A percentile compares a stretch with the other conserved stretches of the same genome.
Evolutionary conservation across 2,329 filamentous ascomycete genomes (phyloP).

Genomic region (Neonectria punicea): DNA sequence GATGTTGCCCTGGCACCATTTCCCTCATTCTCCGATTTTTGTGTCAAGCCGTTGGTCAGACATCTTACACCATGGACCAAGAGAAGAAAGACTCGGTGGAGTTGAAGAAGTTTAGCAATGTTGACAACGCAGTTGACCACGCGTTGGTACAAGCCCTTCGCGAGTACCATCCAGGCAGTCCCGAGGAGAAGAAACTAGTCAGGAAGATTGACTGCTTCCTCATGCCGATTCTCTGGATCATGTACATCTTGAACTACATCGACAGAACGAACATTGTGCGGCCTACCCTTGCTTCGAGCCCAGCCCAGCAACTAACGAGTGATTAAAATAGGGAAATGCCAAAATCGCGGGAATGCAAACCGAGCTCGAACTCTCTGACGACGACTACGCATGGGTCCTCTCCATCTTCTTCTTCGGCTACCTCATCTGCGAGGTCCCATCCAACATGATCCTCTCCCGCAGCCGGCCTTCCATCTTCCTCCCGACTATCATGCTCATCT

Average conservation of each 20-base stretch:
- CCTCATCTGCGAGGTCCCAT: constrained; percentile 63
- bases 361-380: constrained; percentile 11
- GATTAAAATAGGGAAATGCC: constrained; percentile 16
- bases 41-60: neutral
- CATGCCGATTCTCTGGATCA: constrained; percentile 56
- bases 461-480: constrained; percentile 61
- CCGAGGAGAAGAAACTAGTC: constrained; percentile 51
- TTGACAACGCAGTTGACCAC: neutral
- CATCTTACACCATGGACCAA: neutral
- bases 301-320: neutral
- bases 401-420: constrained; percentile 61
- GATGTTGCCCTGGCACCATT: neutral
- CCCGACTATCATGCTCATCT: constrained; percentile 60
- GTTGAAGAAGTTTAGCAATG: constrained; percentile 8
- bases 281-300: neutral
- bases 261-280: constrained; percentile 42
- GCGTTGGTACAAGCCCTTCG: neutral
- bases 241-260: constrained; percentile 42
- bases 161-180: constrained; percentile 10
- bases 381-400: constrained; percentile 13
- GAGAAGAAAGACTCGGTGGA: constrained; percentile 10
- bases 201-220: constrained; percentile 58
- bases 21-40: neutral
- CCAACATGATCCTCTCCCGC: constrained; percentile 62
- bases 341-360: constrained; percentile 19